These are phyloP conservation scores for Metschnikowia aberdeeniae DNA, from an alignment of 805 yeast species.

Conservation along the genomic window DNA sequence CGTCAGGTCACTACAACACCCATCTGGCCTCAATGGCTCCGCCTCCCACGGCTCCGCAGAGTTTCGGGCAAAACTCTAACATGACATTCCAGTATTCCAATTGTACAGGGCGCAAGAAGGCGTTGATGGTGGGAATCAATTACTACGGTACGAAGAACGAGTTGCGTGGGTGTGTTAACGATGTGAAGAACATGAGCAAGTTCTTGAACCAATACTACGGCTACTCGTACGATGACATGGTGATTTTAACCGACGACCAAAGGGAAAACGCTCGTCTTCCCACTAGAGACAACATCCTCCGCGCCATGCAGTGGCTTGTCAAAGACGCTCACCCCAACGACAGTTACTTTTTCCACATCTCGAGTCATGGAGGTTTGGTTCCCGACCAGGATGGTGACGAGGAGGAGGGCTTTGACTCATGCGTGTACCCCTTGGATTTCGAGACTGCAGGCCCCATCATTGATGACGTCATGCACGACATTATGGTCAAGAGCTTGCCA, in stretches of 20 bases:
- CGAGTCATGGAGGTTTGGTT: constrained; percentile 83
- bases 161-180: constrained; percentile 78
- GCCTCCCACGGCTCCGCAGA: constrained; percentile 33
- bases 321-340: constrained; percentile 71
- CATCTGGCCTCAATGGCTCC: constrained; percentile 4
- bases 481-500: constrained; percentile 64
- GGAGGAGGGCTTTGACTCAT: constrained; percentile 68
- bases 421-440: constrained; percentile 71
- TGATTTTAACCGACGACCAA: constrained; percentile 54
- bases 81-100: constrained; percentile 55
- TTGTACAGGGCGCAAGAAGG: constrained; percentile 71
- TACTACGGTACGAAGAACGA: constrained; percentile 61
- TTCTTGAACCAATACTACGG: constrained; percentile 41
- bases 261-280: constrained; percentile 50
- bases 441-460: constrained; percentile 61
- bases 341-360: constrained; percentile 74
- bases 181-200: constrained; percentile 51
- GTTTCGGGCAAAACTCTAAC: constrained; percentile 32
- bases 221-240: constrained; percentile 52
- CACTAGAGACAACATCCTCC: constrained; percentile 61
- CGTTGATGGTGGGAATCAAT: constrained; percentile 73
- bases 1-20: constrained; percentile 13
- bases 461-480: constrained; percentile 71
- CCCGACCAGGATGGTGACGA: constrained; percentile 70
- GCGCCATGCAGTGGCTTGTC: constrained; percentile 82